phyloP scores from a whole-genome alignment of 306 rosid species.

The Cucurbita maxima region DNA sequence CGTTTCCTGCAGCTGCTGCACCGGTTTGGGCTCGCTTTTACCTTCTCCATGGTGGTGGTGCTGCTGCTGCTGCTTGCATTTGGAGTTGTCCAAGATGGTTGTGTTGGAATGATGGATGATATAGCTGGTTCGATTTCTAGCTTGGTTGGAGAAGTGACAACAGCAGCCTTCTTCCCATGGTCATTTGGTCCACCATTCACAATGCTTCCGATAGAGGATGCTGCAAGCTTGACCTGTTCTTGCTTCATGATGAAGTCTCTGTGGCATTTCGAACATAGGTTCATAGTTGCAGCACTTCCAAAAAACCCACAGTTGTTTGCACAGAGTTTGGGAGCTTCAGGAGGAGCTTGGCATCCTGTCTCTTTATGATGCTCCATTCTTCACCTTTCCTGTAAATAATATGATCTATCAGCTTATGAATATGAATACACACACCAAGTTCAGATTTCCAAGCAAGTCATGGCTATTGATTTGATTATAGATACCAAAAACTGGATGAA shows the following conservation, averaged over 20 bases:
- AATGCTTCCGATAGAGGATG: conserved; percentile 18
- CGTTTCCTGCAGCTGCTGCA: conserved; percentile 31
- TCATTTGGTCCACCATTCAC: conserved; percentile 18
- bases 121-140: conserved; percentile 1
- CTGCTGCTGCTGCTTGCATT: conserved; percentile 4
- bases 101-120: conserved; percentile 6
- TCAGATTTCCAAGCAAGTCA: neutral
- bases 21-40: conserved; percentile 18
- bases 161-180: conserved; percentile 1
- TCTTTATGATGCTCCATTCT: conserved; percentile 31
- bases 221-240: conserved; percentile 26
- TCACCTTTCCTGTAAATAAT: conserved; percentile 11
- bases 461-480: neutral
- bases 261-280: conserved; percentile 41
- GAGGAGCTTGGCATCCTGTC: conserved; percentile 37
- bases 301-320: conserved; percentile 37
- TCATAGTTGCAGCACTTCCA: conserved; percentile 37
- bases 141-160: neutral
- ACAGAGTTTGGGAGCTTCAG: conserved; percentile 35
- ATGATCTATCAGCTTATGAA: neutral
- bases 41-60: conserved; percentile 10
- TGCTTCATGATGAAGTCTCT: conserved; percentile 24
- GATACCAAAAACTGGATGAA: neutral
- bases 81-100: conserved; percentile 1
- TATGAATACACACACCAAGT: too few species aligned